Evolutionary conservation across 441 rosid genomes (phyloP).

Genomic region (Cnidoscolus chayamansa): DNA sequence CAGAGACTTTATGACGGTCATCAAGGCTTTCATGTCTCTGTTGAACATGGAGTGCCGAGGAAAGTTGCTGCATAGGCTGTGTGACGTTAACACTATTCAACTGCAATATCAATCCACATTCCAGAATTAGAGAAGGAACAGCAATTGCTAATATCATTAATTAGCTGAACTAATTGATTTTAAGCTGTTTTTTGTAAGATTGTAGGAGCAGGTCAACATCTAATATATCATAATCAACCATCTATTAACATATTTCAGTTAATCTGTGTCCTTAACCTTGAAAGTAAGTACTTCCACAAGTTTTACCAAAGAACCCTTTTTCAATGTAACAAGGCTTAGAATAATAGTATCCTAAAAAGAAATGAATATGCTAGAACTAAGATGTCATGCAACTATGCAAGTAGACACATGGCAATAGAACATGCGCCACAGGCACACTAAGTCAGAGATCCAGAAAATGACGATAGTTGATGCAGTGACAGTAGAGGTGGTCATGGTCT

Average conservation of each 20-base stretch:
- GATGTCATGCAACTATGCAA: background rate
- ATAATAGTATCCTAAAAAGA: background rate
- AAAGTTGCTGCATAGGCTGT: slow-evolving; percentile 51
- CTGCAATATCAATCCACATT: slow-evolving; percentile 34
- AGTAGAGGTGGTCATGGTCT: background rate
- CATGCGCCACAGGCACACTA: background rate
- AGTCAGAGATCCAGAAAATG: background rate
- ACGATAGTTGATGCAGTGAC: background rate
- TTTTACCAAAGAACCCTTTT: background rate
- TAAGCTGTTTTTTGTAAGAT: background rate
- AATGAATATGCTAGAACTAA: background rate
- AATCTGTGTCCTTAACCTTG: background rate
- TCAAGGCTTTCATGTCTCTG: slow-evolving; percentile 58
- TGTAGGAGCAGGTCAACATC: background rate
- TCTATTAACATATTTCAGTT: background rate
- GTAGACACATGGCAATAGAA: background rate
- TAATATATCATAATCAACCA: background rate
- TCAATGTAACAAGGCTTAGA: background rate
- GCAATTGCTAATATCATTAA: background rate
- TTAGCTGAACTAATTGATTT: background rate
- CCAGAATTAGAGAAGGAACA: background rate
- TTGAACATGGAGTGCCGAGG: slow-evolving; percentile 53
- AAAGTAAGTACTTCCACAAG: background rate
- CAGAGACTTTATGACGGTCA: slow-evolving; percentile 48
- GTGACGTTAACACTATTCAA: slow-evolving; percentile 38